Evolutionary conservation across 2,329 filamentous ascomycete species (phyloP).

Genomic region (Tolypocladium guangdongense): DNA sequence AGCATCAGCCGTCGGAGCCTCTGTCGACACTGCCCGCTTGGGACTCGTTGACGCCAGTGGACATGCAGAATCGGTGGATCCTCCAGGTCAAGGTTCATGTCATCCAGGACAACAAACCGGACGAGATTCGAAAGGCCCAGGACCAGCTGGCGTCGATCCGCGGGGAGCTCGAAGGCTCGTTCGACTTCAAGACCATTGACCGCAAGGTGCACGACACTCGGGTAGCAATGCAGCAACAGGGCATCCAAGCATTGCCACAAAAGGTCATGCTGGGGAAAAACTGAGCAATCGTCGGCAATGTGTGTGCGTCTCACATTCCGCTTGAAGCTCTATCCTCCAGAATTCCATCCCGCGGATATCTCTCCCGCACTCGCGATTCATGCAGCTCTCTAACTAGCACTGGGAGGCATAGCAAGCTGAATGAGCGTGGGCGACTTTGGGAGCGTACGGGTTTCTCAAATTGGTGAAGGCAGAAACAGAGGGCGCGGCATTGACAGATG

Average conservation of each 20-base stretch:
- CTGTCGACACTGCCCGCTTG: slow-evolving; percentile 30
- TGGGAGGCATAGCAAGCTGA: no score
- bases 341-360: neutral
- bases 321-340: neutral
- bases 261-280: slow-evolving; percentile 23
- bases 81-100: slow-evolving; percentile 43
- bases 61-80: slow-evolving; percentile 41
- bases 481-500: neutral
- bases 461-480: neutral
- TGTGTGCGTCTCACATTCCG: neutral
- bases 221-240: slow-evolving; percentile 25
- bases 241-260: slow-evolving; percentile 26
- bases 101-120: slow-evolving; percentile 44
- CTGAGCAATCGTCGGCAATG: slow-evolving; percentile 3
- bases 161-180: slow-evolving; percentile 37
- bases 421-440: no score
- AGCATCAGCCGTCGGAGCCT: slow-evolving; percentile 8
- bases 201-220: slow-evolving; percentile 43
- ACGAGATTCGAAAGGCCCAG: slow-evolving; percentile 43
- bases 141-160: slow-evolving; percentile 37
- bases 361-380: neutral
- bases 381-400: neutral
- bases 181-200: slow-evolving; percentile 41
- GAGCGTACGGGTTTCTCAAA: neutral
- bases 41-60: slow-evolving; percentile 34